phyloP scores from a whole-genome alignment of 345 rosid species.

The Anastatica hierochuntica region DNA sequence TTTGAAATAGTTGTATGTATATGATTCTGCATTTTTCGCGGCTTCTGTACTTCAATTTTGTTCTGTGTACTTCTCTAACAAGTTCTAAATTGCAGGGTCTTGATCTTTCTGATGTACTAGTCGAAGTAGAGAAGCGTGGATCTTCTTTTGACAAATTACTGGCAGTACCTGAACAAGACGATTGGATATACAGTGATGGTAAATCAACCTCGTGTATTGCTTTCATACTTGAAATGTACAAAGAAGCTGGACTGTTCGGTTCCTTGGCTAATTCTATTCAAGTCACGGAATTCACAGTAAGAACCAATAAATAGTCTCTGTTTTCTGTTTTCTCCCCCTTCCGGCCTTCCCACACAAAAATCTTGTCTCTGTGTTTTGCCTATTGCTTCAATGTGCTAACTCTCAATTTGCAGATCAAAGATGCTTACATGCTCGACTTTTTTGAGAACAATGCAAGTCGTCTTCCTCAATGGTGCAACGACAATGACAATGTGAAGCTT shows the following conservation, averaged over 20 bases:
- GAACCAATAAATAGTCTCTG: slow-evolving; percentile 44
- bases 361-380: too few relatives aligned
- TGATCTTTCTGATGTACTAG: slow-evolving; percentile 67
- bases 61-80: not conserved
- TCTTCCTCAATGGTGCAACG: slow-evolving; percentile 89
- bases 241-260: slow-evolving; percentile 81
- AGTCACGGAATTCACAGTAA: slow-evolving; percentile 95
- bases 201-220: slow-evolving; percentile 89
- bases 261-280: slow-evolving; percentile 56
- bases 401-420: slow-evolving; percentile 84
- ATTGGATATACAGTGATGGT: slow-evolving; percentile 88
- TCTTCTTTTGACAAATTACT: slow-evolving; percentile 72
- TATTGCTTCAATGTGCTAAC: slow-evolving; percentile 50
- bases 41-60: too few relatives aligned
- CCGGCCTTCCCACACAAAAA: too few relatives aligned
- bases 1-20: slow-evolving; percentile 1
- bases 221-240: slow-evolving; percentile 85
- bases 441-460: slow-evolving; percentile 72
- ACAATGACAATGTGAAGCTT: slow-evolving; percentile 57
- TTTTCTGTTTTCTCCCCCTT: too few relatives aligned
- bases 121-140: slow-evolving; percentile 79
- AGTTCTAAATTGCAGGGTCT: slow-evolving; percentile 42
- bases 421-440: slow-evolving; percentile 70
- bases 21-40: not conserved
- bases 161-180: slow-evolving; percentile 78